These are phyloP conservation scores for Talaromyces pinophilus DNA, from an alignment of 2,329 filamentous ascomycete genomes.

Conservation along the genomic window DNA sequence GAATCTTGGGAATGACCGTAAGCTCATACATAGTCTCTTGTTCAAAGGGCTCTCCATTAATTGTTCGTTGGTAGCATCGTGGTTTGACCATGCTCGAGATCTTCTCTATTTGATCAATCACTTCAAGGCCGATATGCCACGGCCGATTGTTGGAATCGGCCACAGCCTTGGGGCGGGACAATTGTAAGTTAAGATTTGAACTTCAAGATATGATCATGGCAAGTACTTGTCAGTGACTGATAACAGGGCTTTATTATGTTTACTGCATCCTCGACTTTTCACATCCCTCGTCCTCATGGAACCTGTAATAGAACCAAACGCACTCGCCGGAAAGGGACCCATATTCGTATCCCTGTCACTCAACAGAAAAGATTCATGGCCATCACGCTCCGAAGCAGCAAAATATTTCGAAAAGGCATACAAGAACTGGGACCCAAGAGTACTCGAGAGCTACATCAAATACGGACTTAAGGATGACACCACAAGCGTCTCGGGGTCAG, in stretches of 20 bases:
- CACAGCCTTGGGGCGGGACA: constrained; percentile 75
- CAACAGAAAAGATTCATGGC: not conserved
- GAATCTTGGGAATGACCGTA: not conserved
- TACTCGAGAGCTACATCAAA: not conserved
- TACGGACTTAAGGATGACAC: not conserved
- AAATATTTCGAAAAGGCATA: not conserved
- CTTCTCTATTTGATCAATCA: constrained; percentile 59
- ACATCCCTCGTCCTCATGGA: constrained; percentile 2
- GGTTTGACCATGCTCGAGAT: constrained; percentile 78
- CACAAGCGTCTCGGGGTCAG: constrained; percentile 51
- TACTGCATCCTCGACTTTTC: not conserved
- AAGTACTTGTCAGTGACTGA: too few species aligned
- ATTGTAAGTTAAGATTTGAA: not conserved
- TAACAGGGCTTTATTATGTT: not conserved
- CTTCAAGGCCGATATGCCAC: constrained; percentile 37
- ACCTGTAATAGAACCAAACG: not conserved
- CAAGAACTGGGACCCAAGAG: not conserved
- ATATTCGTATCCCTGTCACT: not conserved
- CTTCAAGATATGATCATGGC: too few species aligned
- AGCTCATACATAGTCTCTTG: not conserved
- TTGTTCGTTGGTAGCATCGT: constrained; percentile 43
- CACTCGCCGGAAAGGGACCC: not conserved
- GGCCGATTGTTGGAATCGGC: constrained; percentile 76
- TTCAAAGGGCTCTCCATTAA: too few species aligned
- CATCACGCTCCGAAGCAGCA: not conserved